Evolutionary conservation across 2,329 filamentous ascomycete species (phyloP), one percentile per base, ranked within the genome.

Genomic region (Pestalotiopsis sp.): DNA sequence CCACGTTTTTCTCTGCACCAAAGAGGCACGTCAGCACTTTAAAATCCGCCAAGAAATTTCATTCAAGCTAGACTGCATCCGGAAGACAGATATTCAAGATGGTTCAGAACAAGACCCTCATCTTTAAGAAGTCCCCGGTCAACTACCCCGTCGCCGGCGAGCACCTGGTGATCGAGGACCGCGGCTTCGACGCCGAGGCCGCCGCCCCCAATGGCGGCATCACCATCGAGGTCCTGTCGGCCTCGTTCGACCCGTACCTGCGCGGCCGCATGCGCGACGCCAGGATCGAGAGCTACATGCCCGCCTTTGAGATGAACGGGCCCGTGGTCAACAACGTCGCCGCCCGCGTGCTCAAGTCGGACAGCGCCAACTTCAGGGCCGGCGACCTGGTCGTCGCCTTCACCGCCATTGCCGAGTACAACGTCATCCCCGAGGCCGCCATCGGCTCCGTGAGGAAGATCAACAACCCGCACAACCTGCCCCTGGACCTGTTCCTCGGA

Each of bases 171-270:
- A 77, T 93, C 73, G 88, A 93, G 79, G 79, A 84, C 70, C 84
- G 84, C 68, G 83, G 86, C 20, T 89, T 93, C 73, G 91, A 93
- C 78, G 78, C 88, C 71, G 80, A 88, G 20, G 83, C 86, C 68
- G 78, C 84, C 4, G 83, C 86, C 52, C 85, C 88, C 39, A 77
- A 85, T 64, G 88, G 89, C 69, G 90, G 91, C 58, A 81, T 93
- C 68, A 87, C 87, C 45, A 80, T 88, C 71, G 88, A 91, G 81
- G 88, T 89, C 73, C 85, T 90, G 77, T 92, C 91, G 79, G 83
- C 89, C 72, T 92, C 91, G 66, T 90, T 90, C 79, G 92, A 94
- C 78, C 92, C 92, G 5, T 93, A 93, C 83, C 88, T 92, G 82
- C 89, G 92, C 63, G 89, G 89, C 68, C 86, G 87, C 71, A 92